Evolutionary conservation across 768 basidiomycete genomes (phyloP).

Genomic region (Tubosaeta brunneosetosa): DNA sequence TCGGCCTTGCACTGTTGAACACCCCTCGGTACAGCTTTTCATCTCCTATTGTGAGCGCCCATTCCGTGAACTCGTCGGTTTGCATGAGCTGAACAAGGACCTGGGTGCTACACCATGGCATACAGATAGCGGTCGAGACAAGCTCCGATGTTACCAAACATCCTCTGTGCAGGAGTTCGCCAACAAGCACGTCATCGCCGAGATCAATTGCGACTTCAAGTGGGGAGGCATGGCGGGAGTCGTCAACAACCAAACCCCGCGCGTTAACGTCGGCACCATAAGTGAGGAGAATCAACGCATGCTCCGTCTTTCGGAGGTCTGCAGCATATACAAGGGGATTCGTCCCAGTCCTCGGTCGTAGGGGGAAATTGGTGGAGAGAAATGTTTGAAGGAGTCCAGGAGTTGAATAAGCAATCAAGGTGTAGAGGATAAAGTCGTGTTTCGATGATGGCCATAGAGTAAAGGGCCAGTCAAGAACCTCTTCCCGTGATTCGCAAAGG

Average conservation of each 20-base stretch:
- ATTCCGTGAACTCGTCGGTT: neutral
- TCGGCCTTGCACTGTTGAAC: constrained; percentile 4
- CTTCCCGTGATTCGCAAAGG: neutral
- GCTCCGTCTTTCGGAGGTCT: constrained; percentile 1
- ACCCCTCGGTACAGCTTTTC: neutral
- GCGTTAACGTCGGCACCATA: neutral
- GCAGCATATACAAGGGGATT: constrained; percentile 10
- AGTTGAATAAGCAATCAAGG: constrained; percentile 1
- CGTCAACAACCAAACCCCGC: neutral
- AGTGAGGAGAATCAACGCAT: neutral
- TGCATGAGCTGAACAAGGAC: neutral
- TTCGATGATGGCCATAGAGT: constrained; percentile 2
- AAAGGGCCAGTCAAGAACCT: neutral
- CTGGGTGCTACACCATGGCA: constrained; percentile 3
- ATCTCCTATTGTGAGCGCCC: neutral
- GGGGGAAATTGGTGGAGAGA: neutral
- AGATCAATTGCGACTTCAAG: constrained; percentile 1
- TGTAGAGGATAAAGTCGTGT: constrained; percentile 1
- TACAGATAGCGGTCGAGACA: neutral
- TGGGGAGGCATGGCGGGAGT: neutral
- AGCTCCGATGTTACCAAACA: neutral
- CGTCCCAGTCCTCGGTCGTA: constrained; percentile 2
- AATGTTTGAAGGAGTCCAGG: neutral
- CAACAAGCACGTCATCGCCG: neutral
- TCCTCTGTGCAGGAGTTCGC: neutral